Conservation (phyloP, 192 early-diverging fungal species). For the Umbelopsis sp. region DNA sequence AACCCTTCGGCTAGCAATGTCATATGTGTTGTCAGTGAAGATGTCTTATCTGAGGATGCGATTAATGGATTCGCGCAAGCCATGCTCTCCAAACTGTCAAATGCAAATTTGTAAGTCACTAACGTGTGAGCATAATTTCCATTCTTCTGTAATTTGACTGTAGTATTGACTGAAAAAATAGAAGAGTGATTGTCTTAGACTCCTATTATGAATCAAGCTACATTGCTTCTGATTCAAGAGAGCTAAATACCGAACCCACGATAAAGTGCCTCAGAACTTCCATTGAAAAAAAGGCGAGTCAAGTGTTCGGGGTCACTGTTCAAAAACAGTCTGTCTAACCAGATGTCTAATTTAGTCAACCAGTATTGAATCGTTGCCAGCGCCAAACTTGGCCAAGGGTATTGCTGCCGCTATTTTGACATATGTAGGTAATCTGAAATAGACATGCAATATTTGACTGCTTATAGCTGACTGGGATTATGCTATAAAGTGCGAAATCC, state of each 20-base stretch:
- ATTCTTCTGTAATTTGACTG: background rate
- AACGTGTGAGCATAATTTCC: background rate
- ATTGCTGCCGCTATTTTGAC: constrained; percentile 5
- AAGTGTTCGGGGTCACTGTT: background rate
- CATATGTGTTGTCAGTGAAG: background rate
- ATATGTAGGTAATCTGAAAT: background rate
- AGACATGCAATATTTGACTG: background rate
- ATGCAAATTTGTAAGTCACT: background rate
- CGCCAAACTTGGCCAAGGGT: background rate
- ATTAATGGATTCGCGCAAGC: background rate
- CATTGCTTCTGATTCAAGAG: background rate
- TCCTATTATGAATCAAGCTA: background rate
- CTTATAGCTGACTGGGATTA: background rate
- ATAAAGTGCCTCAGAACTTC: background rate
- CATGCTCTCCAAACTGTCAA: background rate
- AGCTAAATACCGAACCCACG: background rate
- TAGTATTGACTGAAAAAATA: background rate
- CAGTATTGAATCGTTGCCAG: background rate
- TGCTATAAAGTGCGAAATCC: background rate
- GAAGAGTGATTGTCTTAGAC: background rate
- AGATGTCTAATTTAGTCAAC: constrained; percentile 1
- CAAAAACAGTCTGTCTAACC: background rate
- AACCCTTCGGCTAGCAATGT: background rate
- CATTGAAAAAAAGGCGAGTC: background rate
- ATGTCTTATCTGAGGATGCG: background rate